Conservation (phyloP, 148 eudicot species). For the Cornus suecica region DNA sequence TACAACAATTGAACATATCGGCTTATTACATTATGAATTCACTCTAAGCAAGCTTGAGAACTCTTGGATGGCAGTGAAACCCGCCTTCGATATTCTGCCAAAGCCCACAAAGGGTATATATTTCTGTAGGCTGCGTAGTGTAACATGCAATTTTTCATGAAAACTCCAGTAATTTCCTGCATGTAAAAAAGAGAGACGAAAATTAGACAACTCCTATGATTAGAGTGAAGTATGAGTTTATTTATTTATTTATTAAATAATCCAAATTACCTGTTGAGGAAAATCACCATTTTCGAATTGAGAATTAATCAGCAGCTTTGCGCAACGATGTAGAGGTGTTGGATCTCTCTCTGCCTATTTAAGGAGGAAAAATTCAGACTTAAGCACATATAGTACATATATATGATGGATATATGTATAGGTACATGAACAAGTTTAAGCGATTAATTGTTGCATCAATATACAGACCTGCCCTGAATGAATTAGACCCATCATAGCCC, state of each 20-base stretch:
- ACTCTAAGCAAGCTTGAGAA: too few species aligned
- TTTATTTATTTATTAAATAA: too few species aligned
- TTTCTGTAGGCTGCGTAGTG: slow-evolving; percentile 39
- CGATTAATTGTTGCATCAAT: background rate
- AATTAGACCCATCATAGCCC: slow-evolving; percentile 30
- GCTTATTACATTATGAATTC: too few species aligned
- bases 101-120: slow-evolving; percentile 40
- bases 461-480: slow-evolving; percentile 29
- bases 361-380: too few species aligned
- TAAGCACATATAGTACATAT: too few species aligned
- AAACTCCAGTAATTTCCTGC: slow-evolving; percentile 47
- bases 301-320: slow-evolving; percentile 40
- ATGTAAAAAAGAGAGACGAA: slow-evolving; percentile 40
- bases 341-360: slow-evolving; percentile 22
- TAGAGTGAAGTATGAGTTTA: too few species aligned
- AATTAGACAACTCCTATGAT: background rate
- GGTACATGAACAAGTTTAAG: background rate
- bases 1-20: too few species aligned
- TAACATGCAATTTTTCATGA: slow-evolving; percentile 39
- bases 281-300: slow-evolving; percentile 44
- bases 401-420: background rate
- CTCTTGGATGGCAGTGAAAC: background rate
- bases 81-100: background rate
- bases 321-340: slow-evolving; percentile 22
- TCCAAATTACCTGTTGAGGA: slow-evolving; percentile 35